These are phyloP conservation scores for Tolypocladium ovalisporum DNA, from an alignment of 2,329 filamentous ascomycete genomes.

Conservation along the genomic window DNA sequence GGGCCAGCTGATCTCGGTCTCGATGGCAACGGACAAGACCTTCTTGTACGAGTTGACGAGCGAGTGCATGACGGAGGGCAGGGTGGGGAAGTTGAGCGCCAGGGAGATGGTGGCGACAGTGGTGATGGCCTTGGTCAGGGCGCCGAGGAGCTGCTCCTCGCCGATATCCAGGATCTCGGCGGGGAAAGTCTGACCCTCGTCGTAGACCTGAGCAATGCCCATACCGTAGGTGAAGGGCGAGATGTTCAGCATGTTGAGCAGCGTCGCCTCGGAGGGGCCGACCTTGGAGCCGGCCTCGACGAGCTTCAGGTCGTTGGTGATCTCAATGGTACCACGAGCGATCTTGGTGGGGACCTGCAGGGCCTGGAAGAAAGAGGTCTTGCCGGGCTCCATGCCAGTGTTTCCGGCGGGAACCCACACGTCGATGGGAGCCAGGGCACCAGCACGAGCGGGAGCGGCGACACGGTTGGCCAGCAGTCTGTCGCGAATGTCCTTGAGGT, in stretches of 20 bases:
- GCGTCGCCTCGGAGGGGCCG: constrained; percentile 95
- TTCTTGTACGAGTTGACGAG: constrained; percentile 99
- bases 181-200: constrained; percentile 88
- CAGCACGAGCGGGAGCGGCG: constrained; percentile 93
- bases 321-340: constrained; percentile 99
- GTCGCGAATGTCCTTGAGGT: constrained; percentile 86
- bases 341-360: constrained; percentile 99
- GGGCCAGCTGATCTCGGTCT: constrained; percentile 88
- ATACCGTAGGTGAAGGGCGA: constrained; percentile 99
- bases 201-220: constrained; percentile 92
- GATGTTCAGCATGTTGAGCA: constrained; percentile 99
- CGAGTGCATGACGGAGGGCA: constrained; percentile 94
- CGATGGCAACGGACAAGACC: constrained; percentile 74
- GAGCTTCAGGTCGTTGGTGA: constrained; percentile 95
- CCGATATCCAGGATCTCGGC: constrained; percentile 81
- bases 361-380: constrained; percentile 99
- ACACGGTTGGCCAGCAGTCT: constrained; percentile 96
- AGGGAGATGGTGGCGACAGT: constrained; percentile 88
- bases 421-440: constrained; percentile 86
- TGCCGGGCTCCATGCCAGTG: constrained; percentile 99
- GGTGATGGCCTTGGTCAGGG: constrained; percentile 69
- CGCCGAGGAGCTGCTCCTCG: constrained; percentile 84
- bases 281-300: constrained; percentile 89
- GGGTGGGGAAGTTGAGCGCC: constrained; percentile 87
- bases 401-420: constrained; percentile 96